Evolutionary conservation across 2,329 filamentous ascomycete species (phyloP).

Genomic region (Neofusicoccum ribis): DNA sequence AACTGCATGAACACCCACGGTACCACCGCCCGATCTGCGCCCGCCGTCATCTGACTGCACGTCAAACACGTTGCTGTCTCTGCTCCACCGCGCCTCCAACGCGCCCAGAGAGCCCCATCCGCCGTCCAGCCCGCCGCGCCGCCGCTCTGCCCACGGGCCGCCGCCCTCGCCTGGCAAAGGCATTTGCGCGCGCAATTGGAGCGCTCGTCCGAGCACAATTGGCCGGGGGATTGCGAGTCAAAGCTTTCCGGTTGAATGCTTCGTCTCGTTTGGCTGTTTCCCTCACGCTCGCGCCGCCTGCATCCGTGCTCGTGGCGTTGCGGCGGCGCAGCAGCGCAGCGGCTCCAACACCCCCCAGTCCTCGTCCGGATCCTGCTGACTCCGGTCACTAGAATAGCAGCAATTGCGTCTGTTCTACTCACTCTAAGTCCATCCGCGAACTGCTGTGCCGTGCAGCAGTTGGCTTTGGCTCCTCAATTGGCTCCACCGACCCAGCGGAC

Average conservation of each 20-base stretch:
- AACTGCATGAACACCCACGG: neutral
- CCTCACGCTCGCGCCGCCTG: neutral
- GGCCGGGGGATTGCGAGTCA: too few relatives aligned
- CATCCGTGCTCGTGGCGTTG: neutral
- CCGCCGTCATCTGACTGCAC: neutral
- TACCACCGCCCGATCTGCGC: neutral
- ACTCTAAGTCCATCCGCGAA: neutral
- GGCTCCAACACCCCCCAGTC: neutral
- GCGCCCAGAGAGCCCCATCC: neutral
- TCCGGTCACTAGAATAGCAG: neutral
- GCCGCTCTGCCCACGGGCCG: too few relatives aligned
- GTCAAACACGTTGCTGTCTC: constrained; percentile 6
- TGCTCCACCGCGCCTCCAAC: constrained; percentile 2
- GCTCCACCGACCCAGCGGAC: neutral
- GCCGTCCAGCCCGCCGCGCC: neutral
- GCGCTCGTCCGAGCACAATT: too few relatives aligned
- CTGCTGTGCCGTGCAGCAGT: neutral
- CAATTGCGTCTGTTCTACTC: neutral
- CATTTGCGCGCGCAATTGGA: too few relatives aligned
- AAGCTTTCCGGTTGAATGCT: too few relatives aligned
- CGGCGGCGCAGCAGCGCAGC: neutral
- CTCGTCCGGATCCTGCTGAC: neutral
- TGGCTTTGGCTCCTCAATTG: neutral
- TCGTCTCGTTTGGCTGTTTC: neutral
- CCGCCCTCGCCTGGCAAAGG: too few relatives aligned